Conservation (phyloP, 352 stramenopile genomes). For the Blastocystis sp. region DNA sequence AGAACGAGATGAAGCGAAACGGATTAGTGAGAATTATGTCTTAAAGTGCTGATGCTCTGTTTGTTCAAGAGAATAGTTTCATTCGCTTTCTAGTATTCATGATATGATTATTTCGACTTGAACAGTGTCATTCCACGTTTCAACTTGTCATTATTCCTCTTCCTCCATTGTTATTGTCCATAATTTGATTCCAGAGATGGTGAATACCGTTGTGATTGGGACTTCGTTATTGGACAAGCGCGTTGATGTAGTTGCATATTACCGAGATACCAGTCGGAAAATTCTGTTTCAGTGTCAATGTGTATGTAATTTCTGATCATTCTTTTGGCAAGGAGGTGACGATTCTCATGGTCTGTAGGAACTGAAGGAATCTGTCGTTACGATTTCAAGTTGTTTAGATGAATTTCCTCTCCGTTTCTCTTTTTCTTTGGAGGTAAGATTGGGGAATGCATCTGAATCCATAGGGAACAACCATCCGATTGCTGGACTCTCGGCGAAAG, state of each 20-base stretch:
- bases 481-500: not conserved
- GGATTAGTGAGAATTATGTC: constrained; percentile 23
- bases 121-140: no score
- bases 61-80: not conserved
- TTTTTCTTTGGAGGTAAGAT: not conserved
- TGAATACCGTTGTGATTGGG: no score
- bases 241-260: not conserved
- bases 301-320: constrained; percentile 3
- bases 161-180: no score
- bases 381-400: no score
- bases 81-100: not conserved
- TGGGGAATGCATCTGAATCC: not conserved
- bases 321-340: no score
- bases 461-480: not conserved
- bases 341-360: no score
- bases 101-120: not conserved
- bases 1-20: not conserved
- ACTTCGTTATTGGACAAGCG: not conserved
- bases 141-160: no score
- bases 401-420: not conserved
- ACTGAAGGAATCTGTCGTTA: no score
- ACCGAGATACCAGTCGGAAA: constrained; percentile 3
- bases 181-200: no score
- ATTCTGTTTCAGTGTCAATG: not conserved
- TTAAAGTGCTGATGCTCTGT: constrained; percentile 9